phyloP scores from a whole-genome alignment of 805 yeast genomes.

The Yamadazyma philogaea region DNA sequence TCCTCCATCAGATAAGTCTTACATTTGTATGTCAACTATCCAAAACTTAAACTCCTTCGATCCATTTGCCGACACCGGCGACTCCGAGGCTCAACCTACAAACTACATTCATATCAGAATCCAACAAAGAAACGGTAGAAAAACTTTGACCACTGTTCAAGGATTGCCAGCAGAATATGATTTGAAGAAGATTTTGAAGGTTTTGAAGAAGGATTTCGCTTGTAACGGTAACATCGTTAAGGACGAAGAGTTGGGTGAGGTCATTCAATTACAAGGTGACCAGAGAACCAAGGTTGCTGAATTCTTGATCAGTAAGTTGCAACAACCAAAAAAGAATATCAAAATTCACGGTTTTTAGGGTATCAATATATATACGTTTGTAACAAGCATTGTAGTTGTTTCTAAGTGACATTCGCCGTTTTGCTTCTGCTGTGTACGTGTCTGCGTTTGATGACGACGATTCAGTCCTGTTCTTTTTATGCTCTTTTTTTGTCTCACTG shows the following conservation, averaged over 20 bases:
- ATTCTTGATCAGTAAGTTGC: constrained; percentile 81
- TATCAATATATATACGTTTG: constrained; percentile 1
- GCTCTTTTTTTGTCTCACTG: too few species aligned
- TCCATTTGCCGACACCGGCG: constrained; percentile 99
- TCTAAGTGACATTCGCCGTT: too few species aligned
- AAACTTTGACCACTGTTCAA: constrained; percentile 96
- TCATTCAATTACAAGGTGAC: constrained; percentile 97
- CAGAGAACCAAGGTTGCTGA: constrained; percentile 96
- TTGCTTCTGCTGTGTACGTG: background rate
- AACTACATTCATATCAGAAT: constrained; percentile 97
- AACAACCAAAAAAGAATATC: constrained; percentile 91
- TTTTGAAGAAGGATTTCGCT: constrained; percentile 95
- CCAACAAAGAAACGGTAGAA: constrained; percentile 99
- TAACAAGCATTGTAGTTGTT: background rate
- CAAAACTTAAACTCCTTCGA: constrained; percentile 86
- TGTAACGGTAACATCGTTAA: constrained; percentile 98
- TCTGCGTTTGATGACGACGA: too few species aligned
- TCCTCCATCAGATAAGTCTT: constrained; percentile 1
- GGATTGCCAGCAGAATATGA: constrained; percentile 96
- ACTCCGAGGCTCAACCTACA: constrained; percentile 94
- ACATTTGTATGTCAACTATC: constrained; percentile 73
- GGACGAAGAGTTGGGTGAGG: constrained; percentile 94
- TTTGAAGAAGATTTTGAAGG: constrained; percentile 87
- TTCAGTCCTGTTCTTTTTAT: too few species aligned
- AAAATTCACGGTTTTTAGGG: constrained; percentile 83